phyloP scores from a whole-genome alignment of 2,329 filamentous ascomycete genomes.

The Penicillium italicum region DNA sequence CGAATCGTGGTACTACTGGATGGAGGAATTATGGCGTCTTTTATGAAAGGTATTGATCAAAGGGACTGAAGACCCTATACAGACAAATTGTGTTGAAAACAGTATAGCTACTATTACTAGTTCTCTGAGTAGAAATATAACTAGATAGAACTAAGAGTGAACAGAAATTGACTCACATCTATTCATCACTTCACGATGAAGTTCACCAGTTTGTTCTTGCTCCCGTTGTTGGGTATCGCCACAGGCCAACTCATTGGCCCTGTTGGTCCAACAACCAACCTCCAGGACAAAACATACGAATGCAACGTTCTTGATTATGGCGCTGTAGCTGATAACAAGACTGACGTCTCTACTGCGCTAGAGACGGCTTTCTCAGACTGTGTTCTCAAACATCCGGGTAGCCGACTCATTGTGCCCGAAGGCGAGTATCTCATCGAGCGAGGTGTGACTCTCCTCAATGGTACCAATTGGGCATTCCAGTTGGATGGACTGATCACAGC shows the following conservation, averaged over 20 bases:
- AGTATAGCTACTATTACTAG: not conserved
- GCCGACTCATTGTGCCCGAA: constrained; percentile 27
- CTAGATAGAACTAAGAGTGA: not conserved
- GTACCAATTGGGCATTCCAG: constrained; percentile 35
- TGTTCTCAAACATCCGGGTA: constrained; percentile 16
- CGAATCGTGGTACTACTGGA: not conserved
- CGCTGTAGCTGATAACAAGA: constrained; percentile 11
- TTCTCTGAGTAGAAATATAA: not conserved
- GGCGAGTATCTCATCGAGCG: constrained; percentile 29
- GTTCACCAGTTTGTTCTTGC: not conserved
- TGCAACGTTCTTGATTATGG: constrained; percentile 17
- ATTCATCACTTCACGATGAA: not conserved
- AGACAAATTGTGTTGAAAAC: not conserved
- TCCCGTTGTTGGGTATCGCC: not conserved
- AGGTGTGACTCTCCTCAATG: constrained; percentile 28
- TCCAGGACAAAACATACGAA: constrained; percentile 8
- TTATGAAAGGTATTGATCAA: not conserved
- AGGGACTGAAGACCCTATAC: not conserved
- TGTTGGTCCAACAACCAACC: constrained; percentile 10
- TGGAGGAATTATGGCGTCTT: not conserved
- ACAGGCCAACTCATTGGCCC: constrained; percentile 12
- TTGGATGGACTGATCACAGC: constrained; percentile 35
- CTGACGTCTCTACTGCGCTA: constrained; percentile 11
- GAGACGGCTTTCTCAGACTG: constrained; percentile 22
- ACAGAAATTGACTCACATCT: not conserved